Evolutionary conservation across 1,284 basidiomycete species (phyloP).

Genomic region (Irpex sp.): DNA sequence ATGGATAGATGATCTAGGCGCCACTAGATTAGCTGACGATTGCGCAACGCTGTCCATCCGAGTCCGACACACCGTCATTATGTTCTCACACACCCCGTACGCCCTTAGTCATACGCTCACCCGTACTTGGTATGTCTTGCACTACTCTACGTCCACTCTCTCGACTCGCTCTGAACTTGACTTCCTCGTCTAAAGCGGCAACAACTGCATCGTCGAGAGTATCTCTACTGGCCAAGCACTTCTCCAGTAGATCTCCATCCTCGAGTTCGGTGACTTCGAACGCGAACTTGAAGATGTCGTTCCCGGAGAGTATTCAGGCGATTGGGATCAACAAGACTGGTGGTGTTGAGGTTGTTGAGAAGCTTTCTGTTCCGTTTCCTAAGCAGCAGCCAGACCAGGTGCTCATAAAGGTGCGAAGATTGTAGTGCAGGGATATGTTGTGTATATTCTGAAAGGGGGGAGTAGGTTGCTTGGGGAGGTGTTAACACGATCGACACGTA

Average conservation of each 20-base stretch:
- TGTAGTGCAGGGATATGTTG: background rate
- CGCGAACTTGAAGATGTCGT: conserved; percentile 43
- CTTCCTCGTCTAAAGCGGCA: background rate
- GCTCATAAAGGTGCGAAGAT: conserved; percentile 77
- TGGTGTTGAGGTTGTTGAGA: conserved; percentile 77
- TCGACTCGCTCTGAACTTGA: background rate
- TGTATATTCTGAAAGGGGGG: conserved; percentile 14
- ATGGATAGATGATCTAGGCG: too few species aligned
- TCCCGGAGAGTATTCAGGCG: conserved; percentile 53
- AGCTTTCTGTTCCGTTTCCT: conserved; percentile 59
- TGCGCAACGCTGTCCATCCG: too few species aligned
- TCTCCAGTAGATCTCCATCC: conserved; percentile 14
- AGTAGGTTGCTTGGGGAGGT: conserved; percentile 65
- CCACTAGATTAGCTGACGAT: too few species aligned
- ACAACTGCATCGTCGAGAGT: conserved; percentile 8
- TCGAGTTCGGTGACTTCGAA: conserved; percentile 3
- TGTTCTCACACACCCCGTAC: too few species aligned
- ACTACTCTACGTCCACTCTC: background rate
- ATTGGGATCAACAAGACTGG: conserved; percentile 63
- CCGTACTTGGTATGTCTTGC: background rate
- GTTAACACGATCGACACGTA: conserved; percentile 91
- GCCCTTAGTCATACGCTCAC: background rate
- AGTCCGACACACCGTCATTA: too few species aligned
- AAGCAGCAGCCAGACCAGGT: conserved; percentile 62
- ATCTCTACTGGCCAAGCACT: conserved; percentile 26